These are phyloP conservation scores for Rhododendron vialii DNA, from an alignment of 148 eudicot genomes.

Conservation along the genomic window DNA sequence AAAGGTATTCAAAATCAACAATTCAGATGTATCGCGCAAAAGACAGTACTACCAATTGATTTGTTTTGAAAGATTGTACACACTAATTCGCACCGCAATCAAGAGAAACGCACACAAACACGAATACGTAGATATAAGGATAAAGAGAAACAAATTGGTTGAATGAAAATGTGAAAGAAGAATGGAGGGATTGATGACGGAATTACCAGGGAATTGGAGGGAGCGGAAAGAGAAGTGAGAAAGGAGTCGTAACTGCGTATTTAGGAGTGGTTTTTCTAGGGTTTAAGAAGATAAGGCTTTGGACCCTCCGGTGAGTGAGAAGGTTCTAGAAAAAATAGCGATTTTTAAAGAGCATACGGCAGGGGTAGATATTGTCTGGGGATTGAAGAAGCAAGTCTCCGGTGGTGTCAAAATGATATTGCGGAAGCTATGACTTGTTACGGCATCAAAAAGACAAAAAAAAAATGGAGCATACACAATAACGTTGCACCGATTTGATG, in stretches of 20 bases:
- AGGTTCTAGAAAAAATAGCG: background rate
- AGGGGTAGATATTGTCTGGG: too few species aligned
- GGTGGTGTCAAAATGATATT: too few species aligned
- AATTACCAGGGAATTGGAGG: background rate
- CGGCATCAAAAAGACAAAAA: too few species aligned
- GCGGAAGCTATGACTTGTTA: too few species aligned
- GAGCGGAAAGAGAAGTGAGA: too few species aligned
- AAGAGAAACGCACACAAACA: background rate
- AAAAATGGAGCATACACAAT: too few species aligned
- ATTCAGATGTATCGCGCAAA: background rate
- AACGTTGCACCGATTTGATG: too few species aligned
- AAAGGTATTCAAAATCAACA: background rate
- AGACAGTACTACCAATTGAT: background rate
- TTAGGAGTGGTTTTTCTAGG: constrained; percentile 4
- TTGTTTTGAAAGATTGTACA: background rate
- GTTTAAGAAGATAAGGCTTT: background rate
- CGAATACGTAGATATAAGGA: background rate
- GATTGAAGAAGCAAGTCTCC: too few species aligned
- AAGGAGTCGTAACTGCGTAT: background rate
- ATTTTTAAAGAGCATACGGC: too few species aligned
- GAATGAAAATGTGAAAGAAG: background rate
- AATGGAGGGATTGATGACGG: background rate
- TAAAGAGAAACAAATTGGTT: background rate
- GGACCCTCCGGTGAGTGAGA: constrained; percentile 10
- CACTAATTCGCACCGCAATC: background rate